A percentile compares a stretch with the other conserved stretches of the same genome.
phyloP scores from a whole-genome alignment of 2,329 filamentous ascomycete species.

The Aspergillus candidus region DNA sequence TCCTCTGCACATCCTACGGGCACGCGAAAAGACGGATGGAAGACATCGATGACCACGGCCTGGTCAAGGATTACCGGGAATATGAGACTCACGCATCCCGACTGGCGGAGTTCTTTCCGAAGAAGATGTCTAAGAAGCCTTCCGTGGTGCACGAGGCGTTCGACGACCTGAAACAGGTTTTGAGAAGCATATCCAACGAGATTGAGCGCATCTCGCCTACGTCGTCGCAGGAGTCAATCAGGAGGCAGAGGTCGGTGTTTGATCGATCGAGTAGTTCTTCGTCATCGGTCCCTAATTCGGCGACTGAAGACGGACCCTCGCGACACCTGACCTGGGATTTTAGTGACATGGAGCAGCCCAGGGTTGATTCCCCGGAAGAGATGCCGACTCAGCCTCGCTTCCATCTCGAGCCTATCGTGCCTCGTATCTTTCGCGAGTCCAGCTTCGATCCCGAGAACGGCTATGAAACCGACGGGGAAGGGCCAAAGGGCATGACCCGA shows the following conservation, averaged over 20 bases:
- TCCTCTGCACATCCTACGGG: constrained; percentile 40
- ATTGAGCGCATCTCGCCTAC: constrained; percentile 40
- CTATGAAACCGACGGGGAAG: constrained; percentile 32
- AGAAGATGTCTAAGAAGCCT: constrained; percentile 23
- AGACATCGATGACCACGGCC: constrained; percentile 30
- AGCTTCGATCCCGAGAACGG: constrained; percentile 25
- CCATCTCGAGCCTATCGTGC: constrained; percentile 28
- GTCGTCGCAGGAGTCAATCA: constrained; percentile 34
- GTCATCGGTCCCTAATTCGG: constrained; percentile 37
- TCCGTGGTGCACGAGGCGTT: constrained; percentile 31
- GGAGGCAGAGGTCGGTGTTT: constrained; percentile 41
- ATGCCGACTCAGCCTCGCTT: constrained; percentile 19
- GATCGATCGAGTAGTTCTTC: constrained; percentile 43
- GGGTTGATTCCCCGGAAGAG: constrained; percentile 33
- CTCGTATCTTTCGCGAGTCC: constrained; percentile 27
- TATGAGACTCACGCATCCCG: constrained; percentile 42
- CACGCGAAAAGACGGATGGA: constrained; percentile 37
- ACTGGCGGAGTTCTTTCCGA: constrained; percentile 36
- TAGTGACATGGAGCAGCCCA: constrained; percentile 22
- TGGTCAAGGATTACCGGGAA: constrained; percentile 43
- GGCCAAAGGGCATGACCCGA: constrained; percentile 9
- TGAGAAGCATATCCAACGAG: constrained; percentile 35
- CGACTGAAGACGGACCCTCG: constrained; percentile 31
- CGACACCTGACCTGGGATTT: constrained; percentile 30
- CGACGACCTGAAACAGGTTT: constrained; percentile 27